phyloP scores from a whole-genome alignment of 2,329 filamentous ascomycete species.

The Eutypa lata region DNA sequence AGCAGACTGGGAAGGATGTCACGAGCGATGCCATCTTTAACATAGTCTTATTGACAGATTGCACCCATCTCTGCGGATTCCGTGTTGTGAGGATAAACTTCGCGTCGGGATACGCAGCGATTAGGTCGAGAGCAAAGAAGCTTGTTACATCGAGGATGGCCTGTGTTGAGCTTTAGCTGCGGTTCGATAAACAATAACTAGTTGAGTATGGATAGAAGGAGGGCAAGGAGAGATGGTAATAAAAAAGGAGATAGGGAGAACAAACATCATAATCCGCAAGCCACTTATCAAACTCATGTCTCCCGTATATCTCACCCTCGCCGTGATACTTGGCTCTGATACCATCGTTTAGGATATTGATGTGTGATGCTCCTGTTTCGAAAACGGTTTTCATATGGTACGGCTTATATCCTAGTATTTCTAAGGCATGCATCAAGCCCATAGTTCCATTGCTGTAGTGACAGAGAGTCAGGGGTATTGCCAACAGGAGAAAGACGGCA shows the following conservation, averaged over 20 bases:
- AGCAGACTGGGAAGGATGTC: not conserved
- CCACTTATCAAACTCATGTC: slow-evolving; percentile 4
- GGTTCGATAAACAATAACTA: not conserved
- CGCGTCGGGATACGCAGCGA: slow-evolving; percentile 6
- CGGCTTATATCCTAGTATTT: slow-evolving; percentile 3
- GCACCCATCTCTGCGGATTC: not conserved
- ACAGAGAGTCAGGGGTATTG: not conserved
- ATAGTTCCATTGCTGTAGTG: slow-evolving; percentile 3
- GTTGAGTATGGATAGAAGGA: not conserved
- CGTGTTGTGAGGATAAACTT: slow-evolving; percentile 5
- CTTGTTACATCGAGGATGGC: slow-evolving; percentile 3
- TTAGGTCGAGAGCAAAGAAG: slow-evolving; percentile 2
- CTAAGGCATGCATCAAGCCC: slow-evolving; percentile 2
- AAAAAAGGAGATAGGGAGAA: too few species aligned
- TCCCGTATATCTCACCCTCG: slow-evolving; percentile 1
- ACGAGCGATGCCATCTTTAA: slow-evolving; percentile 1
- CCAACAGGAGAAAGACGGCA: not conserved
- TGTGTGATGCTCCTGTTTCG: slow-evolving; percentile 1
- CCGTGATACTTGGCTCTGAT: slow-evolving; percentile 4
- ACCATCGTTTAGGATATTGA: slow-evolving; percentile 3
- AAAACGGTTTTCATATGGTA: slow-evolving; percentile 5
- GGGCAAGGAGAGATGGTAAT: too few species aligned
- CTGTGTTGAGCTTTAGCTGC: not conserved
- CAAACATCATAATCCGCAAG: slow-evolving; percentile 3
- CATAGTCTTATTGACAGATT: not conserved